Evolutionary conservation across 306 rosid genomes (phyloP), one percentile per base, ranked within the genome.

Genomic region (Myrica gale): DNA sequence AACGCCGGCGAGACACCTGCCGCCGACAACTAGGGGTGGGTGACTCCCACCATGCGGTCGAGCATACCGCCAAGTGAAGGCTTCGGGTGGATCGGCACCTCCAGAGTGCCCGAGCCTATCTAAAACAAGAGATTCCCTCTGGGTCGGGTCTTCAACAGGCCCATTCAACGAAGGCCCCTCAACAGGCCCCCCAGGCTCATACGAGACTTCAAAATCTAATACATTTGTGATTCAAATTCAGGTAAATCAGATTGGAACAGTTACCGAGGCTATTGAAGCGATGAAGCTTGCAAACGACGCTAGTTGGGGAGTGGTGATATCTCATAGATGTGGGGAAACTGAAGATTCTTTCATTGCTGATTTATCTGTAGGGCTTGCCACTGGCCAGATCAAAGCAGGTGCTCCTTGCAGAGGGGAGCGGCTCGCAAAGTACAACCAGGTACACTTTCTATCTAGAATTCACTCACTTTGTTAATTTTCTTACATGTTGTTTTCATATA

Each of bases 331-430:
- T 82, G 98, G 98, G 54, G 98, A 95, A 89, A 92, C 96, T 55
- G 85, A 85, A 68, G 99, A 92, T 65, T 85, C 97, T 68, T 92
- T 95, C 79, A 88, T 95, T 52, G 96, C 99, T 12, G 99, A 95
- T 82, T 89, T 95, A 68, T 84, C 99, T 32, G 99, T 95, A 60
- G 99, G 99, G 76, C 93, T 95, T 12, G 86, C 96, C 66, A 81
- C 88, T 10, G 92, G 93, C 85, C 97, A 90, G 84, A 88, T 95
- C 78, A 95, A 95, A 85, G 91, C 97, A 75, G 99, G 97, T 58
- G 97, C 97, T 79, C 99, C 99, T 73, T 95, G 97, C 89, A 87
- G 99, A 85, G 97, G 97, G 80, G 99, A 95, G 89, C 89, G 97
- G 48, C 85, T 95, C 74, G 95, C 92, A 26, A 95, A 92, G 86